These are phyloP conservation scores for Lasiodiplodia citricola DNA, from an alignment of 2,329 filamentous ascomycete genomes.

Conservation along the genomic window DNA sequence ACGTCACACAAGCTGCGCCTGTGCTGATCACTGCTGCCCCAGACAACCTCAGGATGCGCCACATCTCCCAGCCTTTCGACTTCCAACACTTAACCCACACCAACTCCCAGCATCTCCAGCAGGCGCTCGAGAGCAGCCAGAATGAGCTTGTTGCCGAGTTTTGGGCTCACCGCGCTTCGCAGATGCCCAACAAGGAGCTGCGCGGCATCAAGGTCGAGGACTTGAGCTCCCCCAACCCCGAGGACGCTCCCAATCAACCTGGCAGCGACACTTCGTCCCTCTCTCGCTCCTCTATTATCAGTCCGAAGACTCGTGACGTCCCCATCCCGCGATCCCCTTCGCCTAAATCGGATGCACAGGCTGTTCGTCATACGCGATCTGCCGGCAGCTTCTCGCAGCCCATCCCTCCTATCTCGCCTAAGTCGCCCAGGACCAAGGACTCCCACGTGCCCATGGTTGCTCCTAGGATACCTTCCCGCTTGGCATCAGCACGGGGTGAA, in stretches of 20 bases:
- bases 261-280: slow-evolving; percentile 5
- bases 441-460: slow-evolving; percentile 10
- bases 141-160: slow-evolving; percentile 60
- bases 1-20: background rate
- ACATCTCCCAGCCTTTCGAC: slow-evolving; percentile 67
- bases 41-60: slow-evolving; percentile 33
- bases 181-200: slow-evolving; percentile 55
- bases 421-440: slow-evolving; percentile 8
- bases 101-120: slow-evolving; percentile 59
- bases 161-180: slow-evolving; percentile 58
- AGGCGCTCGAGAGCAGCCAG: slow-evolving; percentile 57
- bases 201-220: slow-evolving; percentile 60
- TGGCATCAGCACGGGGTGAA: slow-evolving; percentile 29
- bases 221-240: slow-evolving; percentile 41
- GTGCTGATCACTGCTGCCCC: slow-evolving; percentile 27
- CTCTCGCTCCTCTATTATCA: slow-evolving; percentile 26
- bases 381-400: slow-evolving; percentile 64
- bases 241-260: background rate
- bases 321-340: slow-evolving; percentile 23
- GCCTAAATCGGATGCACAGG: slow-evolving; percentile 28
- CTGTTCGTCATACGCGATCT: slow-evolving; percentile 40
- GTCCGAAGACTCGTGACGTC: slow-evolving; percentile 30
- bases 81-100: slow-evolving; percentile 69
- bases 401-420: slow-evolving; percentile 33
- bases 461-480: slow-evolving; percentile 45